phyloP scores from a whole-genome alignment of 768 basidiomycete genomes.

The Phallus indusiatus region DNA sequence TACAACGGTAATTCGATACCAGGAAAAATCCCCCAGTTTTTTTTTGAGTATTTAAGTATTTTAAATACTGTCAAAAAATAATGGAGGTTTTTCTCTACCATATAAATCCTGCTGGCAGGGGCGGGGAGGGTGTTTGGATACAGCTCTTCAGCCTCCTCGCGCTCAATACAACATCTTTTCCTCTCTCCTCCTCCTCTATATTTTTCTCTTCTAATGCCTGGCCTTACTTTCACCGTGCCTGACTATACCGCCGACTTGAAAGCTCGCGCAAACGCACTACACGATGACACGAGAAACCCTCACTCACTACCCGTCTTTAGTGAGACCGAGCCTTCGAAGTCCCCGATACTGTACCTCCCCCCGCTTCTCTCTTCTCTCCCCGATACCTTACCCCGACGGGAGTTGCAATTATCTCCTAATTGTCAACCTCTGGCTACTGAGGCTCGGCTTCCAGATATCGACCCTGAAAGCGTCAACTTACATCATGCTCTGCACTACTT shows the following conservation, averaged over 20 bases:
- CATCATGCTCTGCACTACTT: slow-evolving; percentile 82
- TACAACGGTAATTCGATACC: not conserved
- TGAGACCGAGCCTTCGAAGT: slow-evolving; percentile 23
- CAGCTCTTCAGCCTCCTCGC: not conserved
- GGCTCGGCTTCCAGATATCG: slow-evolving; percentile 76
- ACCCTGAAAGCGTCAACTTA: slow-evolving; percentile 72
- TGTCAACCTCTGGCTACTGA: slow-evolving; percentile 49
- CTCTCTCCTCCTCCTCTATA: not conserved
- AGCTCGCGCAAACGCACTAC: not conserved
- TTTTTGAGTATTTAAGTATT: too few relatives aligned
- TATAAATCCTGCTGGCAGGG: not conserved
- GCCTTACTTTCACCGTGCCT: slow-evolving; percentile 8
- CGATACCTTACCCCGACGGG: slow-evolving; percentile 36
- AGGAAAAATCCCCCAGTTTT: not conserved
- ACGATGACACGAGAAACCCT: slow-evolving; percentile 28
- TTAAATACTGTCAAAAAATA: not conserved
- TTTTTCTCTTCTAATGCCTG: slow-evolving; percentile 1
- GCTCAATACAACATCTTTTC: not conserved
- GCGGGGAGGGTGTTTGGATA: too few relatives aligned
- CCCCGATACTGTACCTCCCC: slow-evolving; percentile 58
- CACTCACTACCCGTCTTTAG: slow-evolving; percentile 49
- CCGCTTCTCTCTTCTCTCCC: slow-evolving; percentile 74
- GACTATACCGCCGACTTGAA: not conserved
- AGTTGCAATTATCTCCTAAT: slow-evolving; percentile 18
- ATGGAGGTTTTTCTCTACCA: not conserved